These are phyloP conservation scores for Balakata baccata DNA, from an alignment of 345 rosid species.

Conservation along the genomic window DNA sequence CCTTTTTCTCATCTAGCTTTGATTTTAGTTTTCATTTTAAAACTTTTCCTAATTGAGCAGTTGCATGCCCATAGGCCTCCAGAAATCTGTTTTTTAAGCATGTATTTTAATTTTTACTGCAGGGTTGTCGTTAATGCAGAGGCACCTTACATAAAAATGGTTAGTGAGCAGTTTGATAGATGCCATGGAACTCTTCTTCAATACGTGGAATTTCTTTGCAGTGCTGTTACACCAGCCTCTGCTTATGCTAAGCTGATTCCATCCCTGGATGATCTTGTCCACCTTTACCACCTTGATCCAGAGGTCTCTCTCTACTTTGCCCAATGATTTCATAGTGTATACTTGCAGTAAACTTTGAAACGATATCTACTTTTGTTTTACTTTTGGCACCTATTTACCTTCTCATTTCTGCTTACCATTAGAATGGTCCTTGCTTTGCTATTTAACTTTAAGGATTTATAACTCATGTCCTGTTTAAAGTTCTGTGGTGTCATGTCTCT, in stretches of 20 bases:
- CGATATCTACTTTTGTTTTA: neutral
- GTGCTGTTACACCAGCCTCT: conserved; percentile 71
- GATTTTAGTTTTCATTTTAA: neutral
- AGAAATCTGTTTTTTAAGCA: neutral
- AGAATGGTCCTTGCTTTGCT: neutral
- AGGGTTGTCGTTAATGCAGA: conserved; percentile 90
- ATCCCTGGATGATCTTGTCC: conserved; percentile 80
- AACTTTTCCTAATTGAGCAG: neutral
- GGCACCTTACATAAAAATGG: conserved; percentile 98
- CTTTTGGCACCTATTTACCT: neutral
- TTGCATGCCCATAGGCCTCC: neutral
- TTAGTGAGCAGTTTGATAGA: conserved; percentile 96
- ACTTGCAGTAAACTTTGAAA: neutral
- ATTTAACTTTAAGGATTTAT: neutral
- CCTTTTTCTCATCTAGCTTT: neutral
- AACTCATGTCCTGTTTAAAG: neutral
- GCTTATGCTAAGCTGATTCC: conserved; percentile 84
- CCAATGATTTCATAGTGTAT: neutral
- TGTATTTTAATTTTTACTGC: conserved; percentile 29
- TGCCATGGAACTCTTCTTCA: conserved; percentile 99
- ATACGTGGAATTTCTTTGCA: conserved; percentile 86
- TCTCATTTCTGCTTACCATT: neutral
- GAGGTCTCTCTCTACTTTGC: conserved; percentile 53
- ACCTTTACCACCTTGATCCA: conserved; percentile 88
- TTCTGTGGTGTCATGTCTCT: neutral